Evolutionary conservation across 2,329 filamentous ascomycete species (phyloP).

Genomic region (Penicillium freii): DNA sequence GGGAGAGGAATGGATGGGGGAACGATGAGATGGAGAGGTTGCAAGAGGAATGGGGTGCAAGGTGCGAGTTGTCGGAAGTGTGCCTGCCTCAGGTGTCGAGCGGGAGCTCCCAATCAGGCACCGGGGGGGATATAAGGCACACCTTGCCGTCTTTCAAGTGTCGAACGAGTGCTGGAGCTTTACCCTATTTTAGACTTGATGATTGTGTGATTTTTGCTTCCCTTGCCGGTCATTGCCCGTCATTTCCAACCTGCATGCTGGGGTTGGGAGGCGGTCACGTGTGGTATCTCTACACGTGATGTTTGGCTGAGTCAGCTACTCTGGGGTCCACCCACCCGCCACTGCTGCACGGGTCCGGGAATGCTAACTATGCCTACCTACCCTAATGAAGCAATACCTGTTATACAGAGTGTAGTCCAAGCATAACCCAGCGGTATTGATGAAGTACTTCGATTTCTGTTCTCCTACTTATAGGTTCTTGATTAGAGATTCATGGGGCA

Average conservation of each 20-base stretch:
- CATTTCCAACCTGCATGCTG: neutral
- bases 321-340: neutral
- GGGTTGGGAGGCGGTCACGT: neutral
- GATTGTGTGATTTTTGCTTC: neutral
- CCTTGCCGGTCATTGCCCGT: neutral
- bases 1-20: slow-evolving; percentile 19
- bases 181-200: no score
- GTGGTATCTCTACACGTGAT: neutral
- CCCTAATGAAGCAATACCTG: neutral
- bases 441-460: neutral
- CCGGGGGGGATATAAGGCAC: neutral
- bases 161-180: neutral
- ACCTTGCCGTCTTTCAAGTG: neutral
- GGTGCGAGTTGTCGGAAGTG: slow-evolving; percentile 25
- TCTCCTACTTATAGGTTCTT: neutral
- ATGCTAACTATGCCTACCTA: neutral
- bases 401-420: neutral
- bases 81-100: slow-evolving; percentile 24
- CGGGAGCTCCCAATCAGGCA: slow-evolving; percentile 20
- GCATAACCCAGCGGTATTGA: neutral
- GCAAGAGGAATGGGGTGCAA: slow-evolving; percentile 21
- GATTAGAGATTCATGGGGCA: neutral
- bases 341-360: neutral
- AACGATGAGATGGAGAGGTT: slow-evolving; percentile 24
- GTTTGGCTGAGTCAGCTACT: neutral